Conservation (phyloP, 805 yeast species). For the Clavispora fructus region DNA sequence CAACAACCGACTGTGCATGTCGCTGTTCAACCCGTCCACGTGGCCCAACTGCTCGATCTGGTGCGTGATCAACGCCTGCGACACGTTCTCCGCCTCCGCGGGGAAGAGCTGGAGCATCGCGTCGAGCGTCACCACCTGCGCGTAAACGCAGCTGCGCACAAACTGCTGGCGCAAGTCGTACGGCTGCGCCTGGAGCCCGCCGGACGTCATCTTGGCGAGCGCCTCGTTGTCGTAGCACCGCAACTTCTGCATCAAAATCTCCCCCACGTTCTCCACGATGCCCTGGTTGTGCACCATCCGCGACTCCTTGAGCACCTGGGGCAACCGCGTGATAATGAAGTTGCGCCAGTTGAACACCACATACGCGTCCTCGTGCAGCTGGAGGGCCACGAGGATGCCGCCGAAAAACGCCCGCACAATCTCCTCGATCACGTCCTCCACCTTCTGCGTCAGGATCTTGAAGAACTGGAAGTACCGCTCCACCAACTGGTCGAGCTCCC, state of each 20-base stretch:
- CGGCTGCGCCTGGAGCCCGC: conserved; percentile 11
- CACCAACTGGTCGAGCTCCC: conserved; percentile 15
- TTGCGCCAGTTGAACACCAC: conserved; percentile 31
- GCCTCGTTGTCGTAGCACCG: conserved; percentile 1
- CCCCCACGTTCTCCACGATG: conserved; percentile 1
- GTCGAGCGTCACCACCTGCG: conserved; percentile 21
- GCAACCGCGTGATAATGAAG: conserved; percentile 27
- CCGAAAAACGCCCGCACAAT: conserved; percentile 18
- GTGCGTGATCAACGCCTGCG: conserved; percentile 20
- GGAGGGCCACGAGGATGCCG: conserved; percentile 16
- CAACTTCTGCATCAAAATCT: conserved; percentile 4
- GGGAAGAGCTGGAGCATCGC: conserved; percentile 25
- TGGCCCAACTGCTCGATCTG: conserved; percentile 22
- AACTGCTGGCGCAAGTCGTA: conserved; percentile 25
- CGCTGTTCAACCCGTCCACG: conserved; percentile 7
- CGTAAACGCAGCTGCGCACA: conserved; percentile 26
- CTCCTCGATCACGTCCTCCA: conserved; percentile 12
- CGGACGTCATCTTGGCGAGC: conserved; percentile 4
- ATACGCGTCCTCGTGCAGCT: conserved; percentile 18
- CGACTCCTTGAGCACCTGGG: conserved; percentile 18
- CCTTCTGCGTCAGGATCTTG: conserved; percentile 7
- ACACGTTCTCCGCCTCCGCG: conserved; percentile 18
- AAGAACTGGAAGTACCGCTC: conserved; percentile 6
- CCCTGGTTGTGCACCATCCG: conserved; percentile 5
- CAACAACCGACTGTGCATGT: conserved; percentile 28